A percentile compares a stretch with the other conserved stretches of the same genome.
phyloP scores from a whole-genome alignment of 2,329 filamentous ascomycete genomes.

The Xenosphaeropsis pyriputrescens region DNA sequence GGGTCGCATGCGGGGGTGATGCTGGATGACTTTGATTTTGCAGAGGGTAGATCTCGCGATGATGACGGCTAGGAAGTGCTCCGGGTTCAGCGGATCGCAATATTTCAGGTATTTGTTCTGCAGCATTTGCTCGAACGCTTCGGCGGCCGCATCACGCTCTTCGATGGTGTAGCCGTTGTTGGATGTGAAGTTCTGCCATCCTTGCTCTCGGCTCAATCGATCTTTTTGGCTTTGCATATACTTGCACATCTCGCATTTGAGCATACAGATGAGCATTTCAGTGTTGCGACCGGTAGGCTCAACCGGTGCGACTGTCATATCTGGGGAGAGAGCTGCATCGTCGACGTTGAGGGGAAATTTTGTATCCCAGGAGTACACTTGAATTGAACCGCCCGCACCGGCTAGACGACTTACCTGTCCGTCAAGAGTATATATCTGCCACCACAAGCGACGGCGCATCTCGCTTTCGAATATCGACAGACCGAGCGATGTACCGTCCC shows the following conservation, averaged over 20 bases:
- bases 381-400: constrained; percentile 29
- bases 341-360: constrained; percentile 35
- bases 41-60: constrained; percentile 14
- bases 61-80: constrained; percentile 18
- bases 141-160: constrained; percentile 15
- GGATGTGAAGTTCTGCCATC: not conserved
- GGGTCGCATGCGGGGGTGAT: constrained; percentile 16
- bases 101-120: constrained; percentile 24
- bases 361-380: constrained; percentile 28
- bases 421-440: constrained; percentile 48
- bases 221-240: not conserved
- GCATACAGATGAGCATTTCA: constrained; percentile 26
- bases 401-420: constrained; percentile 37
- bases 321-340: constrained; percentile 32
- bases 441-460: constrained; percentile 45
- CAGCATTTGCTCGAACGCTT: constrained; percentile 19
- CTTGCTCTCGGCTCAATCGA: too few species aligned
- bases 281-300: constrained; percentile 24
- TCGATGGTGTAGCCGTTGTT: not conserved
- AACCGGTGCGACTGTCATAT: constrained; percentile 22
- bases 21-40: constrained; percentile 17
- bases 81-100: constrained; percentile 24
- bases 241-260: constrained; percentile 14
- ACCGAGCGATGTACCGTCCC: constrained; percentile 20
- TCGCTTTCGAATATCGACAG: constrained; percentile 36